Base-by-base conservation (phyloP, 2,329 filamentous ascomycete species). In the Aspergillus pseudotamarii region DNA sequence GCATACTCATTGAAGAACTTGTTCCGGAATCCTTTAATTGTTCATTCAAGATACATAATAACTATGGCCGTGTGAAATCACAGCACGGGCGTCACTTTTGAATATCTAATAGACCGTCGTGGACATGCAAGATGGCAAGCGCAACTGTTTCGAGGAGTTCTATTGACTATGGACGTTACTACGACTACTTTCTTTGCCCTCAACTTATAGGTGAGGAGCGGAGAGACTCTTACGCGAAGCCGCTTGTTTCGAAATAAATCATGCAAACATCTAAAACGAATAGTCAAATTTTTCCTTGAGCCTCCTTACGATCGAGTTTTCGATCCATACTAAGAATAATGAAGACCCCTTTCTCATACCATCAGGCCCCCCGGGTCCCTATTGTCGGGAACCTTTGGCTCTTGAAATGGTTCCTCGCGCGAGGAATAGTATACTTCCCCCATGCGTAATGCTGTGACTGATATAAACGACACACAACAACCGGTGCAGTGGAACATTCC, bases 201-300 rank as follows among this genome's bases (percentile, higher is more conserved):
- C 43, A 8, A 34, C 19, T 12, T 26, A 21, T 5, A 51, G 50
- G 28, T 10, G 30, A 10, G 5, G 28, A 14, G 26, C n/a, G 48
- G 32, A 30, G 51, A 56, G 16, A 41, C 38, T 60, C 48, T 32
- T 11, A 46, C 60, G 59, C 58, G 64, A 58, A 64, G 60, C 45
- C 46, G 61, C 58, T 60, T 56, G 45, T 51, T 38, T 64, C 62
- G 65, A 60, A 64, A 62, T 68, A 66, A 67, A 60, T 53, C 66
- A 71, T 70, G 68, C 65, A 66, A 66, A 60, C 65, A 70, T 69
- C 65, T 71, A 71, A 66, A 58, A 64, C 58, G 64, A 64, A 66
- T 61, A 61, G 55, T 66, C 69, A 69, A 66, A 68, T 67, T 65
- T 66, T 66, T 66, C 60, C 63, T 58, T 50, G 23, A 55, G 59